Conservation (phyloP, 176 grass and related monocot species). For the Hyparrhenia diplandra region DNA sequence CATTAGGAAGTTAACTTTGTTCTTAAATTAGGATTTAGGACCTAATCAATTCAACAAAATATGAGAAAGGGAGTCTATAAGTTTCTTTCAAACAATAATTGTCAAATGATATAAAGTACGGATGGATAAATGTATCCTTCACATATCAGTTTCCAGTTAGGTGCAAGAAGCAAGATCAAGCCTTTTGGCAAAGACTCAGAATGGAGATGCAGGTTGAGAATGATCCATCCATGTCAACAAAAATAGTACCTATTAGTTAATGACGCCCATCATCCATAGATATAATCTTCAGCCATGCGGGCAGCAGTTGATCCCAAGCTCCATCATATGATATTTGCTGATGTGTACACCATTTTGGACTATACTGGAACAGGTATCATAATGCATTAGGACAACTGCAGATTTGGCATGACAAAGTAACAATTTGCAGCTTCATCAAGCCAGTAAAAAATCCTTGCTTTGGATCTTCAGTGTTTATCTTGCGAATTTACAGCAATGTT, state of each 20-base stretch:
- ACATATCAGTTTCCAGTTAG: neutral
- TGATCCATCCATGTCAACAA: neutral
- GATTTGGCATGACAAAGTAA: neutral
- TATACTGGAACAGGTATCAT: conserved; percentile 81
- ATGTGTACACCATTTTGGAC: conserved; percentile 77
- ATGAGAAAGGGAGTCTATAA: conserved; percentile 21
- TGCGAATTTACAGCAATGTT: neutral
- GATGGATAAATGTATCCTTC: neutral
- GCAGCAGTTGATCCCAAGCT: conserved; percentile 85
- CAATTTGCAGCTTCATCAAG: neutral
- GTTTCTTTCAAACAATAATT: neutral
- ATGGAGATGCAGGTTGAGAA: conserved; percentile 13
- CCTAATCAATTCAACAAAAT: conserved; percentile 79
- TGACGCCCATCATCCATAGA: conserved; percentile 71
- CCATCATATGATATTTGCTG: conserved; percentile 63
- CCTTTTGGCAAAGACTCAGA: conserved; percentile 17
- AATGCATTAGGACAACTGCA: conserved; percentile 74
- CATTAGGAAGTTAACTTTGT: conserved; percentile 43
- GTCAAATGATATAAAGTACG: neutral
- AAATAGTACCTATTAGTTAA: too few species aligned
- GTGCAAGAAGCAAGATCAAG: conserved; percentile 7
- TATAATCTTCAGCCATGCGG: conserved; percentile 91
- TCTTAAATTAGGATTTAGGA: conserved; percentile 60
- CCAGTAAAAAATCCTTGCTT: neutral
- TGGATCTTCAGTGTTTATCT: conserved; percentile 10